These are phyloP conservation scores for Tylopilus rubrobrunneus DNA, from an alignment of 768 basidiomycete species.

Conservation along the genomic window DNA sequence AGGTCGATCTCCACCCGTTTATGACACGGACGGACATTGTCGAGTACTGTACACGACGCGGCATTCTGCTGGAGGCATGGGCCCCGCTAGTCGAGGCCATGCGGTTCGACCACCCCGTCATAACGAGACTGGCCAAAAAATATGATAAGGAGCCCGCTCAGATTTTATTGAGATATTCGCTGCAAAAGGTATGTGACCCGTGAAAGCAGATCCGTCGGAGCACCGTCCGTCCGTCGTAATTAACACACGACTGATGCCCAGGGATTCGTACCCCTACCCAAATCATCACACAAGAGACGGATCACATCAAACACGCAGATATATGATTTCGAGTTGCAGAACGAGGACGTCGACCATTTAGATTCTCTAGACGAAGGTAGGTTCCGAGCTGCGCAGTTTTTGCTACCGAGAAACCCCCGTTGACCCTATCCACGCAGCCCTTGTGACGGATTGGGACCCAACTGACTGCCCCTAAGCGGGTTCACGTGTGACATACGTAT, in stretches of 20 bases:
- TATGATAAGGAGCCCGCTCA: constrained; percentile 56
- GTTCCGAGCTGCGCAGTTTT: constrained; percentile 4
- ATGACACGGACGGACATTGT: constrained; percentile 65
- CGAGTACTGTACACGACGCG: constrained; percentile 47
- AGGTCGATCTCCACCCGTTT: constrained; percentile 65
- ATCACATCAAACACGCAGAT: constrained; percentile 58
- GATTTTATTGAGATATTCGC: constrained; percentile 50
- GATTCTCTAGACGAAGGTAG: constrained; percentile 54
- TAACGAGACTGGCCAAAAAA: constrained; percentile 44
- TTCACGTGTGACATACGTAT: neutral
- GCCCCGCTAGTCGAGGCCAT: constrained; percentile 36
- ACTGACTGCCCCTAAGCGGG: constrained; percentile 8
- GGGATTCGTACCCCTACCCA: constrained; percentile 56
- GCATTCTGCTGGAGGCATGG: constrained; percentile 60
- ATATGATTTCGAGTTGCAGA: constrained; percentile 57
- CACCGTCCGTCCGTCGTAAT: neutral
- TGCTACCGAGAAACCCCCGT: neutral
- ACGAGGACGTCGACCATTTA: constrained; percentile 46
- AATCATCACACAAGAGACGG: constrained; percentile 50
- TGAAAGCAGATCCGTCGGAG: neutral
- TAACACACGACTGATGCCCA: neutral
- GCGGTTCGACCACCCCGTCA: constrained; percentile 56
- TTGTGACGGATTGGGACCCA: constrained; percentile 8
- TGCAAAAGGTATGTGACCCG: constrained; percentile 58
- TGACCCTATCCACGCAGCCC: constrained; percentile 3